Evolutionary conservation across 2,329 filamentous ascomycete species (phyloP).

Genomic region (Exophiala alcalophila): DNA sequence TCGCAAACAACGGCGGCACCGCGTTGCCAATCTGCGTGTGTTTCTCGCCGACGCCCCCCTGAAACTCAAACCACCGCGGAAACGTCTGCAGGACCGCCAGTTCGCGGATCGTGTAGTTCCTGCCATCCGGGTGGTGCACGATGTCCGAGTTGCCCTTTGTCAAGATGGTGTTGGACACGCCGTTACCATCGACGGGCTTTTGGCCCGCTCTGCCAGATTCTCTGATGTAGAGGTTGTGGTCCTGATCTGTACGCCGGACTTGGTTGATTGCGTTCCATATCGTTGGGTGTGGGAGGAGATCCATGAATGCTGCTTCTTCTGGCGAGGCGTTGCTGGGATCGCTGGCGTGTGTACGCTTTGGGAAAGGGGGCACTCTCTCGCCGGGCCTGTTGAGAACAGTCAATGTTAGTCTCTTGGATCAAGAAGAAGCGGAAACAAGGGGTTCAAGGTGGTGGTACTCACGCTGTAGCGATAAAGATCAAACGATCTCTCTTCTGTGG

Average conservation of each 20-base stretch:
- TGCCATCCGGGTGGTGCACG: conserved; percentile 61
- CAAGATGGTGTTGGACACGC: conserved; percentile 59
- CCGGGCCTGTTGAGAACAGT: conserved; percentile 57
- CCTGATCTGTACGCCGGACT: too few species aligned
- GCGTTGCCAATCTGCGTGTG: conserved; percentile 74
- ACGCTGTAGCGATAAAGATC: conserved; percentile 55
- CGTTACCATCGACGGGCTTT: conserved; percentile 47
- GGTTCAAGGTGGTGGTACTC: conserved; percentile 29
- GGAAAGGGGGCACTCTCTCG: conserved; percentile 63
- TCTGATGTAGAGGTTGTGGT: too few species aligned
- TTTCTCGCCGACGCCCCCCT: conserved; percentile 38
- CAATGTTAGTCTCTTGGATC: conserved; percentile 47
- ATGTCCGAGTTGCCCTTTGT: conserved; percentile 58
- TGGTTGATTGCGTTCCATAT: too few species aligned
- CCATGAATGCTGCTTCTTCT: too few species aligned
- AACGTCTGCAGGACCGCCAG: conserved; percentile 69
- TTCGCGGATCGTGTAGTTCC: conserved; percentile 64
- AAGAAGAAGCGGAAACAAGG: not conserved
- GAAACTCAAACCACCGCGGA: conserved; percentile 59
- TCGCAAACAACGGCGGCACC: conserved; percentile 59
- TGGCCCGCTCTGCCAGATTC: conserved; percentile 42
- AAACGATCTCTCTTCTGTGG: conserved; percentile 49
- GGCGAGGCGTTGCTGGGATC: too few species aligned
- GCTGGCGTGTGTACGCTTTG: not conserved
- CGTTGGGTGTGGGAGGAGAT: too few species aligned